Base-by-base conservation (phyloP, 331 rosid species). In the Rosa hybrid region DNA sequence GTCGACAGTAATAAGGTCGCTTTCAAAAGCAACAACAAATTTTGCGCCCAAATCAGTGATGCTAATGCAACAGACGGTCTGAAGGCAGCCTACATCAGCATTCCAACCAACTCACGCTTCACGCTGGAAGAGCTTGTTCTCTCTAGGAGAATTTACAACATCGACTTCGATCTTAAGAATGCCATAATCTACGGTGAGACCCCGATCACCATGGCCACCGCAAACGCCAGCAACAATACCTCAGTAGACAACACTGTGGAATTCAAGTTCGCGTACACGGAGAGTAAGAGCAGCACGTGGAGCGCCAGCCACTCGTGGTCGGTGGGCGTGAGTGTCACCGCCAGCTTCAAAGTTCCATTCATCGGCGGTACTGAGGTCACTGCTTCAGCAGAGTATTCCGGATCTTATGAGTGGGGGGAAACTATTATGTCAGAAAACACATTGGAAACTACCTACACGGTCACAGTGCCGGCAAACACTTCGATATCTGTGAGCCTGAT, bases 91-190 rank as follows among this genome's bases (percentile, higher is more conserved):
- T 27, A 27, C 30, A 27, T 0, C 88, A 87, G 83, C 87, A 83
- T 92, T 90, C 87, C 30, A 27, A 27, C 30, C 2, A 27, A 3
- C 38, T 34, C 38, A 34, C 38, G 38, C 44, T 4, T 64, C 0
- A 30, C 0, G 16, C 0, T 64, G 11, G 44, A 30, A 1, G 71
- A 65, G 18, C 39, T 63, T 2, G 69, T 63, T 4, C 41, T 63
- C 20, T 63, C 69, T 5, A 30, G 45, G 20, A 64, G 4, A 14
- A 64, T 64, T 1, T 30, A 30, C 10, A 38, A 64, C 0, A 5
- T n/a, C 0, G 5, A 1, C 0, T 30, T 30, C 0, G 20, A 64
- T 10, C 45, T 64, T 0, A 6, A 0, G 1, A 64, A 2, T 5
- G 70, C 70, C 44, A 0, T 7, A 30, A 6, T 30, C 44, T 64